Conservation (phyloP, 2,329 filamentous ascomycete species). For the Fusarium sacchari region DNA sequence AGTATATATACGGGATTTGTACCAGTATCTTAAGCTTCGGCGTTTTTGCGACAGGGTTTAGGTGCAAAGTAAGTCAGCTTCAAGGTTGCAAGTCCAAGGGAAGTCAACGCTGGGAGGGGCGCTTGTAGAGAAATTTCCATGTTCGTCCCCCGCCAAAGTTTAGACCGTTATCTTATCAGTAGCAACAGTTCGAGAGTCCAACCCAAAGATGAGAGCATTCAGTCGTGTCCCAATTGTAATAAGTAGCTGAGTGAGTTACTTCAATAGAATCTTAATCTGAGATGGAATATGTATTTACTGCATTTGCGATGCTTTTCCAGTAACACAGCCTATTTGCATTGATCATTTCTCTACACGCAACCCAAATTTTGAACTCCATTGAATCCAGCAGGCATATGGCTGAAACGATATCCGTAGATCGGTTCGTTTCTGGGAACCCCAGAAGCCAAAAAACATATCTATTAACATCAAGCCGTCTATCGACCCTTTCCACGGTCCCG, state of each 20-base stretch:
- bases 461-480: constrained; percentile 37
- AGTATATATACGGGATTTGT: background rate
- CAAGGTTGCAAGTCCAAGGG: background rate
- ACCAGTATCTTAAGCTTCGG: background rate
- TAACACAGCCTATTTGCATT: background rate
- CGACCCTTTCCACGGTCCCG: constrained; percentile 56
- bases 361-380: background rate
- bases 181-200: background rate
- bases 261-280: background rate
- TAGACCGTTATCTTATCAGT: constrained; percentile 37
- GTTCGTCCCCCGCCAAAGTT: constrained; percentile 38
- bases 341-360: background rate
- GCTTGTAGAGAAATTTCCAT: constrained; percentile 35
- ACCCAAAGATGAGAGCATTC: background rate
- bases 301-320: background rate
- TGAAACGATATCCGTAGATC: background rate
- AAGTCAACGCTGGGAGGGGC: constrained; percentile 18
- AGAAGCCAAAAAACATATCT: constrained; percentile 10
- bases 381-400: background rate
- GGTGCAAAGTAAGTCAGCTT: background rate
- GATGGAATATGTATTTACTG: background rate
- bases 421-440: background rate
- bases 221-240: background rate
- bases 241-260: background rate
- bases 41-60: background rate